Percentiles rank a stretch among this genome's conserved stretches.
Conservation (phyloP, 768 basidiomycete species). For the Gloeophyllum trabeum region DNA sequence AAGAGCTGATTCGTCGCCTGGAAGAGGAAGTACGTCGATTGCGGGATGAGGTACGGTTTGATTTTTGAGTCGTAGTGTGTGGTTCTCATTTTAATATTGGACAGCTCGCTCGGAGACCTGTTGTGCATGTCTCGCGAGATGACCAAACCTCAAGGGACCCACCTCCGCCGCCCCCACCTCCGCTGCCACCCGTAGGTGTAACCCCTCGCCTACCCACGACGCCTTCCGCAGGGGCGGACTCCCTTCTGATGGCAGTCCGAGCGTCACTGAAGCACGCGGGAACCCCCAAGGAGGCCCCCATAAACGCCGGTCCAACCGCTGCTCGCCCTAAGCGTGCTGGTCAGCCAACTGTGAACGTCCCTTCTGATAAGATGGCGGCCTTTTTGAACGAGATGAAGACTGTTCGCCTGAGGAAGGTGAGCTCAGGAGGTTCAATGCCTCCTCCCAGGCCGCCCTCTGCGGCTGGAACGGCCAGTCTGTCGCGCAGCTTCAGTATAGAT, state of each 20-base stretch:
- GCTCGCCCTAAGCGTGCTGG: constrained; percentile 31
- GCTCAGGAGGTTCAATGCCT: too few species aligned
- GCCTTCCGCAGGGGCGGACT: constrained; percentile 17
- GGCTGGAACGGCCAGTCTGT: too few species aligned
- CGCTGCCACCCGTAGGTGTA: constrained; percentile 5
- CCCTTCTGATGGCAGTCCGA: constrained; percentile 46
- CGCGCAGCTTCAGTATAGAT: too few species aligned
- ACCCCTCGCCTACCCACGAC: constrained; percentile 6
- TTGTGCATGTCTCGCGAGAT: constrained; percentile 4
- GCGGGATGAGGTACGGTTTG: constrained; percentile 37
- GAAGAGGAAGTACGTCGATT: constrained; percentile 56
- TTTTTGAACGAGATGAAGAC: constrained; percentile 76
- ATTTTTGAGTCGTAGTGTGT: not conserved
- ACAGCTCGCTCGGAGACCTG: not conserved
- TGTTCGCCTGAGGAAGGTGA: constrained; percentile 50
- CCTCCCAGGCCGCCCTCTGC: too few species aligned
- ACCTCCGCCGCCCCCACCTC: constrained; percentile 11
- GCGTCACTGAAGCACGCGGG: constrained; percentile 53
- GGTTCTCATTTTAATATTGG: too few species aligned
- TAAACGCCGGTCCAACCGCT: constrained; percentile 32
- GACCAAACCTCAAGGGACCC: constrained; percentile 1
- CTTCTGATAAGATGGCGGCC: constrained; percentile 74
- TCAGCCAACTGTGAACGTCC: constrained; percentile 59
- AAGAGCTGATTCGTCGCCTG: constrained; percentile 48
- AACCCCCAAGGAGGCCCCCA: constrained; percentile 54